phyloP scores from a whole-genome alignment of 164 flowering plant genomes.

The Platanus orientalis region DNA sequence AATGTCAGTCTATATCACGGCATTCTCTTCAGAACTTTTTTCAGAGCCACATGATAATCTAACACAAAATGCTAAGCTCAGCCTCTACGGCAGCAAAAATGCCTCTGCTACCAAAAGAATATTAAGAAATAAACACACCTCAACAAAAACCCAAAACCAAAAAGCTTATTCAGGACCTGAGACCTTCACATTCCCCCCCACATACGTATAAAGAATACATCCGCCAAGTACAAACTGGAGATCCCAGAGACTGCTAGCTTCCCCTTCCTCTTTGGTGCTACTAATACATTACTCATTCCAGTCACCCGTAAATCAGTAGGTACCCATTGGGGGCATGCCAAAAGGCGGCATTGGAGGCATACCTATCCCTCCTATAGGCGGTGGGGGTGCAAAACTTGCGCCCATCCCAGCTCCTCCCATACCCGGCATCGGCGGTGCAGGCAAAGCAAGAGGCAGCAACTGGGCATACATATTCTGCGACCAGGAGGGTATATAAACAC shows the following conservation, averaged over 20 bases:
- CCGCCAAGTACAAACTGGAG: not conserved
- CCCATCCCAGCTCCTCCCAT: constrained; percentile 87
- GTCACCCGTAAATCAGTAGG: constrained; percentile 34
- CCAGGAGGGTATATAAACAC: constrained; percentile 6
- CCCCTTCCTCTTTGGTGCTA: not conserved
- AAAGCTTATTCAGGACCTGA: constrained; percentile 18
- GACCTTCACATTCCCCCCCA: constrained; percentile 15
- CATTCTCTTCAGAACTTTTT: not conserved
- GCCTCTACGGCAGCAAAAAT: constrained; percentile 37
- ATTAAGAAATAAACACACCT: constrained; percentile 28
- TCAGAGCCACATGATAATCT: not conserved
- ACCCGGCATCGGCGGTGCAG: constrained; percentile 94
- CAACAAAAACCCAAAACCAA: constrained; percentile 1
- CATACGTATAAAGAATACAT: constrained; percentile 10
- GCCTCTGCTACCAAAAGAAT: constrained; percentile 53
- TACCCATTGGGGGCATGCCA: constrained; percentile 96
- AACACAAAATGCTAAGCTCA: constrained; percentile 20
- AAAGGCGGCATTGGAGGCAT: constrained; percentile 98
- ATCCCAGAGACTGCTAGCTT: constrained; percentile 4
- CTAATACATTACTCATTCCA: not conserved
- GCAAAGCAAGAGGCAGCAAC: constrained; percentile 94
- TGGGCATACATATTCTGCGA: constrained; percentile 99
- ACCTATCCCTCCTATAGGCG: constrained; percentile 85
- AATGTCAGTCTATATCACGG: not conserved
- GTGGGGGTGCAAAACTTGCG: constrained; percentile 54